These are phyloP conservation scores for Clathrus columnatus DNA, from an alignment of 768 basidiomycete species.

Conservation along the genomic window DNA sequence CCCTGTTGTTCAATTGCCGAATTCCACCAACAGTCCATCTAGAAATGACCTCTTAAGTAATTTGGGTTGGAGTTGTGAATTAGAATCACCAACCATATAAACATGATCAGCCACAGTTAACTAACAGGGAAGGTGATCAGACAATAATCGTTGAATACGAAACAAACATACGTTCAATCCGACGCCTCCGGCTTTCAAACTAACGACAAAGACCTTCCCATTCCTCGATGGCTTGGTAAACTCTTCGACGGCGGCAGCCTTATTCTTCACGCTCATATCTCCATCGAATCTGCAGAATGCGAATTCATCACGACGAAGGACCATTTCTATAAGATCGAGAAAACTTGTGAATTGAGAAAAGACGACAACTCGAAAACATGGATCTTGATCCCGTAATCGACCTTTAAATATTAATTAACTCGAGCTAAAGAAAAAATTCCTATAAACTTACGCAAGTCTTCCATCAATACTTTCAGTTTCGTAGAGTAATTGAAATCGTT, in stretches of 20 bases:
- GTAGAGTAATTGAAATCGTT: slow-evolving; percentile 88
- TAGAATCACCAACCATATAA: slow-evolving; percentile 53
- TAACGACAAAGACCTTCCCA: slow-evolving; percentile 70
- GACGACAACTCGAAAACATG: slow-evolving; percentile 73
- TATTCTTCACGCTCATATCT: slow-evolving; percentile 79
- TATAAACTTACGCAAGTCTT: slow-evolving; percentile 51
- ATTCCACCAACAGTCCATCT: slow-evolving; percentile 97
- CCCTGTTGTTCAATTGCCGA: slow-evolving; percentile 77
- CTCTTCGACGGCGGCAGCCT: slow-evolving; percentile 62
- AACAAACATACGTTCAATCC: slow-evolving; percentile 62
- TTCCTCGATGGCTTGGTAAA: slow-evolving; percentile 64
- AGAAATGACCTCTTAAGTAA: slow-evolving; percentile 10
- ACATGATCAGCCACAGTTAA: slow-evolving; percentile 77
- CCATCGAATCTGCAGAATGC: slow-evolving; percentile 83
- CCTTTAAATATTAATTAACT: slow-evolving; percentile 27
- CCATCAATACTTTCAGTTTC: slow-evolving; percentile 77
- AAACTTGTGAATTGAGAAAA: slow-evolving; percentile 91
- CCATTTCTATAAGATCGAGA: slow-evolving; percentile 69
- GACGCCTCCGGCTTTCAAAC: slow-evolving; percentile 87
- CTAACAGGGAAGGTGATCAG: slow-evolving; percentile 25
- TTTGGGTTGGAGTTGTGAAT: not conserved
- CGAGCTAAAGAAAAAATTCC: not conserved
- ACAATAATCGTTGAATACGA: not conserved
- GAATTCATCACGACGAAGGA: slow-evolving; percentile 59
- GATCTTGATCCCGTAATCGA: slow-evolving; percentile 59